Conservation (phyloP, 441 rosid species). For the Arabidopsis hybrid region DNA sequence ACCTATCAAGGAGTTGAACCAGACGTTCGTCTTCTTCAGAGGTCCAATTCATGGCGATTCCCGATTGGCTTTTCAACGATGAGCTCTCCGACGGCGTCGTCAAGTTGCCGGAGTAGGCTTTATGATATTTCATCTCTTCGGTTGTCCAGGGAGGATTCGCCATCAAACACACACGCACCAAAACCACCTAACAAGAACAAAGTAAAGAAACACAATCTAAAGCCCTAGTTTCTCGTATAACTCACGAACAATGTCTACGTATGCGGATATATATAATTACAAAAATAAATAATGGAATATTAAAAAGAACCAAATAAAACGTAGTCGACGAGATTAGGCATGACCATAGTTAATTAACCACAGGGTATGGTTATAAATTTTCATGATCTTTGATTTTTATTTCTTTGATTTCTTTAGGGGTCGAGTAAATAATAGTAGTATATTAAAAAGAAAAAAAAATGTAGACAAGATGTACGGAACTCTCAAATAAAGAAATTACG, state of each 20-base stretch:
- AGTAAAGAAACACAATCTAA: background rate
- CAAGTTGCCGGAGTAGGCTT: background rate
- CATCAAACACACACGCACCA: conserved; percentile 22
- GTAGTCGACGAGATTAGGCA: too few species aligned
- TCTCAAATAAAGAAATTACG: background rate
- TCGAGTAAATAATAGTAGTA: background rate
- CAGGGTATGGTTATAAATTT: too few species aligned
- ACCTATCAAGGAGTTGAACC: conserved; percentile 15
- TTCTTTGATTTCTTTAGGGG: background rate
- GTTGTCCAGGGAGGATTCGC: conserved; percentile 9
- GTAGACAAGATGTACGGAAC: background rate
- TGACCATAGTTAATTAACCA: too few species aligned
- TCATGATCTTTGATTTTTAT: background rate
- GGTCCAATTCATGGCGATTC: conserved; percentile 2
- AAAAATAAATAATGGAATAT: too few species aligned
- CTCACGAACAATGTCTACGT: background rate
- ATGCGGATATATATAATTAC: background rate
- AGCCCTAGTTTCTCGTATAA: background rate
- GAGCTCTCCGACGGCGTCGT: background rate
- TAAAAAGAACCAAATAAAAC: too few species aligned
- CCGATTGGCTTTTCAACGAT: background rate
- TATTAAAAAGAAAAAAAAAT: background rate
- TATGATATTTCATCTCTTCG: conserved; percentile 10
- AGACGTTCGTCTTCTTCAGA: conserved; percentile 20
- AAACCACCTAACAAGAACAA: background rate